Base-by-base conservation (phyloP, 75 land plant species). In the Selaginella moellendorffii region DNA sequence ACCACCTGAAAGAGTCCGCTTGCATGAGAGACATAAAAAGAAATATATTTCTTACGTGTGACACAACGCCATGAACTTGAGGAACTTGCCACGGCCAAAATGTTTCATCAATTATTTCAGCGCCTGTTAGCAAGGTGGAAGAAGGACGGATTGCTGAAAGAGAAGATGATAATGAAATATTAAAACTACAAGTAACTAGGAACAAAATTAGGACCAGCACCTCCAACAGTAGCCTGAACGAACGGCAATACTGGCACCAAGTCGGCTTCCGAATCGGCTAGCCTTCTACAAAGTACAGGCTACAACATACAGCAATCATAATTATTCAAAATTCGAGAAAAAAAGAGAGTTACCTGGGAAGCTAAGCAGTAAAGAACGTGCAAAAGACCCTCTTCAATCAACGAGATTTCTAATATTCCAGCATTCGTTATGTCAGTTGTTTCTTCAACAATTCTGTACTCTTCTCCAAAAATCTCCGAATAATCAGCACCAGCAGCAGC, bases 161-260 rank as follows among this genome's bases (percentile, higher is more conserved):
- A 56, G n/a, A 19, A 5, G 46, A 5, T 36, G 10, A 36, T 14
- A 36, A 5, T 5, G 10, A 36, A 5, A 36, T 36, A 36, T 14
- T 5, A 5, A 14, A 5, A 36, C 46, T 36, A 36, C 46, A 36
- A 36, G 14, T 36, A 36, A 5, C 5, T 14, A 36, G 5, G 14
- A 14, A 36, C 46, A 36, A 36, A 36, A 14, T 36, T 36, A 36
- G 58, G 19, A 14, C 31, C 20, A 22, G 59, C 53, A 88, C 95
- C 97, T 85, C 95, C 89, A 30, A 92, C 74, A 62, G 88, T 63
- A 56, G 96, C 89, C 65, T 85, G 95, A 65, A 88, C 67, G 22
- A 88, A 81, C 19, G 97, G 95, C 62, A 92, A 70, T 52, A 79
- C 79, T 27, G 79, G 84, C 76, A 83, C 74, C n/a, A 92, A 67